A percentile compares a stretch with the other conserved stretches of the same genome.
These are phyloP conservation scores for Closterium sp. DNA, from an alignment of 139 green algal species.

Conservation along the genomic window DNA sequence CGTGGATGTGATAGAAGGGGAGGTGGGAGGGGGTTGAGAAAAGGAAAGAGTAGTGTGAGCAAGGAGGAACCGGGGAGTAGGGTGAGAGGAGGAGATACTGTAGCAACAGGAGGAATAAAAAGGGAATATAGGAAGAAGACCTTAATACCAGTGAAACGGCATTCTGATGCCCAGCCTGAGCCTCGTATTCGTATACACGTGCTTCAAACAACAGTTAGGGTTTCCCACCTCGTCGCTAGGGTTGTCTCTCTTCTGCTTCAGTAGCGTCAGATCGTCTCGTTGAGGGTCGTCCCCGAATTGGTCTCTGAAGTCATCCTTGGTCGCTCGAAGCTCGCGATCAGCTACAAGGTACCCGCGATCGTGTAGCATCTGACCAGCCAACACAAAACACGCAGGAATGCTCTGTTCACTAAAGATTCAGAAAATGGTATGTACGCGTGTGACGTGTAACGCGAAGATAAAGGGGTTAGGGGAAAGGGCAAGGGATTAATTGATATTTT, in stretches of 20 bases:
- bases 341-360: conserved; percentile 86
- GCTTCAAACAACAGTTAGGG: not conserved
- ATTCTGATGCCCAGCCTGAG: not conserved
- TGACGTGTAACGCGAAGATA: not conserved
- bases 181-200: not conserved
- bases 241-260: conserved; percentile 74
- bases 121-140: not conserved
- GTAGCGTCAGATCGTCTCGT: conserved; percentile 80
- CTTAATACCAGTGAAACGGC: not conserved
- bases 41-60: not conserved
- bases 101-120: not conserved
- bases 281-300: conserved; percentile 74
- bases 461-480: not conserved
- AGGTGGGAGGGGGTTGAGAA: too few species aligned
- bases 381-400: not conserved
- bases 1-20: too few species aligned
- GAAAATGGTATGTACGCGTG: not conserved
- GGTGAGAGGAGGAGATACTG: not conserved
- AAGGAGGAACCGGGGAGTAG: not conserved
- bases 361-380: conserved; percentile 77
- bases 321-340: conserved; percentile 73
- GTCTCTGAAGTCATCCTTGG: conserved; percentile 75
- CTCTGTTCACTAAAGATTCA: not conserved
- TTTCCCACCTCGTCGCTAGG: conserved; percentile 60
- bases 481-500: not conserved